Conservation (phyloP, 2,329 filamentous ascomycete species). For the Apiospora pterosperma region DNA sequence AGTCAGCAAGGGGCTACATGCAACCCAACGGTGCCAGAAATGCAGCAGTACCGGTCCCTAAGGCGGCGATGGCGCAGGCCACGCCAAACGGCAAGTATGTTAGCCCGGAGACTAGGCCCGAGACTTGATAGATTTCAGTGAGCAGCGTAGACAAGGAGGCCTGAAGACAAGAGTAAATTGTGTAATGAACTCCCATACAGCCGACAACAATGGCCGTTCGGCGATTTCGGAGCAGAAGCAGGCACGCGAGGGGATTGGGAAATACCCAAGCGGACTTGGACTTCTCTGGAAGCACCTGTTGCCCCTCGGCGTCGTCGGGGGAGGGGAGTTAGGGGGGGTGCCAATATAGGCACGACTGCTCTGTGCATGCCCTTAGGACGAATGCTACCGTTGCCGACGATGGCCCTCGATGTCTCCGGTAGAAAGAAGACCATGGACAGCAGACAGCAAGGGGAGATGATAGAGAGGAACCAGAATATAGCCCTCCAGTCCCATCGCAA, state of each 20-base stretch:
- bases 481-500: slow-evolving; percentile 5
- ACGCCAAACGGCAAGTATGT: slow-evolving; percentile 13
- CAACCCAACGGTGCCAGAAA: neutral
- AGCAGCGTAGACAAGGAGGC: slow-evolving; percentile 12
- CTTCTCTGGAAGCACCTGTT: neutral
- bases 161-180: slow-evolving; percentile 12
- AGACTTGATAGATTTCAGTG: slow-evolving; percentile 7
- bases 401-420: slow-evolving; percentile 1
- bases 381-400: slow-evolving; percentile 9
- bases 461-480: slow-evolving; percentile 12
- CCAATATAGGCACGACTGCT: neutral
- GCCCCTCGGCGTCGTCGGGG: neutral
- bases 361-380: neutral
- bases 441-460: neutral
- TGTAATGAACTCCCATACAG: slow-evolving; percentile 7
- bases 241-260: slow-evolving; percentile 3
- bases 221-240: slow-evolving; percentile 1
- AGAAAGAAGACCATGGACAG: slow-evolving; percentile 7
- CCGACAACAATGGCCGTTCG: slow-evolving; percentile 3
- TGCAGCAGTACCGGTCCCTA: neutral
- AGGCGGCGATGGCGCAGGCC: slow-evolving; percentile 9
- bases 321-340: neutral
- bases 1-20: no score
- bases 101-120: slow-evolving; percentile 8
- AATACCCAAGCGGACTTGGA: neutral